Evolutionary conservation across 1,284 basidiomycete genomes (phyloP).

Genomic region (Sporisorium reilianum): DNA sequence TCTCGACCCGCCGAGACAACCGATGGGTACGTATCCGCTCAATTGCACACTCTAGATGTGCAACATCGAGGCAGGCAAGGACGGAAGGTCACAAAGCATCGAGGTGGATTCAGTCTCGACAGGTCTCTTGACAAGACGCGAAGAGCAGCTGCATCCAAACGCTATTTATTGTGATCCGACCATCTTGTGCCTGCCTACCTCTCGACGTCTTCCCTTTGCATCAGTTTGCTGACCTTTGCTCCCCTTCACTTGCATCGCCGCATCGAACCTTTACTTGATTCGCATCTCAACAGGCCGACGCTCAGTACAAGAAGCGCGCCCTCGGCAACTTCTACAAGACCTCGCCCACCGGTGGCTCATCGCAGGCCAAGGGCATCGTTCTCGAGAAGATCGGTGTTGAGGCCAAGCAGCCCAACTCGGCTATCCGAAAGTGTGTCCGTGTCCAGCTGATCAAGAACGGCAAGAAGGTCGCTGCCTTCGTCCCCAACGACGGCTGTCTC

Average conservation of each 20-base stretch:
- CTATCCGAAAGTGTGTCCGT: conserved; percentile 99
- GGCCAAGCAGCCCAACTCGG: conserved; percentile 99
- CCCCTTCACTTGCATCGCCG: background rate
- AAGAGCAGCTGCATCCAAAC: background rate
- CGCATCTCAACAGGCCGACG: conserved; percentile 82
- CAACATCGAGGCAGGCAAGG: conserved; percentile 7
- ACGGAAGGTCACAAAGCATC: background rate
- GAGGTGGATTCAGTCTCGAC: background rate
- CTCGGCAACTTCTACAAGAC: conserved; percentile 99
- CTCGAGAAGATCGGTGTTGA: conserved; percentile 92
- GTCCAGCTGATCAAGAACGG: conserved; percentile 99
- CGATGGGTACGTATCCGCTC: conserved; percentile 77
- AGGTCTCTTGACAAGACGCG: background rate
- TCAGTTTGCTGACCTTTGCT: conserved; percentile 18
- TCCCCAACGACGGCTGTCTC: conserved; percentile 92
- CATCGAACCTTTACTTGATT: background rate
- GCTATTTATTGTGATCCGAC: background rate
- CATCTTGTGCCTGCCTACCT: background rate
- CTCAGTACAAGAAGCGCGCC: conserved; percentile 99
- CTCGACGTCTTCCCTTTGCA: background rate
- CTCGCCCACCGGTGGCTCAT: conserved; percentile 98
- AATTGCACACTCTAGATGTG: background rate
- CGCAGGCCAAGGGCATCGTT: conserved; percentile 99
- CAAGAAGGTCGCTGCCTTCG: conserved; percentile 78
- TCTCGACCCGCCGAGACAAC: conserved; percentile 92